Evolutionary conservation across 192 early-diverging fungal genomes (phyloP).

Genomic region (Linnemannia hyalina): DNA sequence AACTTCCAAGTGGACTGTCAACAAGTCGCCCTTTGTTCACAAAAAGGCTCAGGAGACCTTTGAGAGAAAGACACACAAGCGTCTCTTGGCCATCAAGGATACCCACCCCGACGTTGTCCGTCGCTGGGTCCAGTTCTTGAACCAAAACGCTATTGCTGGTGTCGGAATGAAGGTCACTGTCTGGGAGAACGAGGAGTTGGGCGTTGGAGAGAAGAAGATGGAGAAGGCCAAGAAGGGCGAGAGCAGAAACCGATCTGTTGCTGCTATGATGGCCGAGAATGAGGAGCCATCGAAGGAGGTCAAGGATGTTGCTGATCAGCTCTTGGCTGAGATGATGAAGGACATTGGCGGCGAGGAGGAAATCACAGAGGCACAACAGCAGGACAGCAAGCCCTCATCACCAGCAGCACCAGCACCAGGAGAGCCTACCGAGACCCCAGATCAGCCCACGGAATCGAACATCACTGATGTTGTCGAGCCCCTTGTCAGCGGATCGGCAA

Average conservation of each 20-base stretch:
- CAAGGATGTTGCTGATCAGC: slow-evolving; percentile 46
- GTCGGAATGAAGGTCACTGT: slow-evolving; percentile 85
- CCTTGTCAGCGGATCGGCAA: slow-evolving; percentile 25
- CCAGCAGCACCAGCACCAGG: slow-evolving; percentile 4
- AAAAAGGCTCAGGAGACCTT: slow-evolving; percentile 98
- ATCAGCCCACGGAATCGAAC: slow-evolving; percentile 36
- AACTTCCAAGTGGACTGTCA: slow-evolving; percentile 87
- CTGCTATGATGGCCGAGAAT: slow-evolving; percentile 29
- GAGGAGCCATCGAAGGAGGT: slow-evolving; percentile 39
- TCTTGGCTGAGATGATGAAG: slow-evolving; percentile 56
- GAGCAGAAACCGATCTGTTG: slow-evolving; percentile 54
- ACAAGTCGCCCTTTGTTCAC: slow-evolving; percentile 94
- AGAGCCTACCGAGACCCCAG: slow-evolving; percentile 4
- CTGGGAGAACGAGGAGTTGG: slow-evolving; percentile 76
- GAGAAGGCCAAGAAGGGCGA: slow-evolving; percentile 55
- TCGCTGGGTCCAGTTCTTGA: slow-evolving; percentile 85
- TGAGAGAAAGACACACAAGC: slow-evolving; percentile 90
- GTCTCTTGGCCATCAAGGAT: slow-evolving; percentile 86
- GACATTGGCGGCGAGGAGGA: slow-evolving; percentile 50
- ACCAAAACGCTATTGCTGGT: slow-evolving; percentile 85
- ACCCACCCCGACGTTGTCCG: slow-evolving; percentile 78
- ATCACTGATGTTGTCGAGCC: slow-evolving; percentile 37
- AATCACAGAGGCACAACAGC: slow-evolving; percentile 6
- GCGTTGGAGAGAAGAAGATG: slow-evolving; percentile 56
- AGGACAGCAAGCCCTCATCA: slow-evolving; percentile 26